A percentile compares a stretch with the other conserved stretches of the same genome.
These are phyloP conservation scores for Thielaviopsis populi DNA, from an alignment of 2,329 filamentous ascomycete genomes.

Conservation along the genomic window DNA sequence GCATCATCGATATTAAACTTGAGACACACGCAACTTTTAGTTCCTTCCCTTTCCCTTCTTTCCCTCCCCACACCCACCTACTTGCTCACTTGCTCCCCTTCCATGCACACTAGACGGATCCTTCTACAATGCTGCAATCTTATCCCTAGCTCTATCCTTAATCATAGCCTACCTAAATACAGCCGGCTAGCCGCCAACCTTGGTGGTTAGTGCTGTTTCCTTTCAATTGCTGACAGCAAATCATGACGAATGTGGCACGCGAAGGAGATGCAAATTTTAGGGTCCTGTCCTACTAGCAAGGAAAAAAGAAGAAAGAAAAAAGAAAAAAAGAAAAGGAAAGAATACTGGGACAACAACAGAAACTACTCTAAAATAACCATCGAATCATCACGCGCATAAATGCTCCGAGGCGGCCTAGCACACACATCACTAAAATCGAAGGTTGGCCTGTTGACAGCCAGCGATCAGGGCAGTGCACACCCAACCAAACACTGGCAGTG, in stretches of 20 bases:
- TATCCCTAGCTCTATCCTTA: not conserved
- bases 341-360: not conserved
- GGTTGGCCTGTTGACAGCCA: not conserved
- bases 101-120: too few relatives aligned
- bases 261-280: not conserved
- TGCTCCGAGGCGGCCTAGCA: not conserved
- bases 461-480: not conserved
- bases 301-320: not conserved
- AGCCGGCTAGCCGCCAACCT: not conserved
- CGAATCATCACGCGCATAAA: too few relatives aligned
- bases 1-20: slow-evolving; percentile 1
- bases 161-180: not conserved
- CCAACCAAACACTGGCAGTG: not conserved
- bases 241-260: not conserved
- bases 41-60: not conserved
- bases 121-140: not conserved
- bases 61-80: not conserved
- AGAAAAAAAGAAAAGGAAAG: not conserved
- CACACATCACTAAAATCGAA: not conserved
- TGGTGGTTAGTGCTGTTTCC: not conserved
- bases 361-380: not conserved
- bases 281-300: not conserved
- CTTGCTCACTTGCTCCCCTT: not conserved
- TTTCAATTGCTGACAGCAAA: not conserved
- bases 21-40: not conserved